A percentile compares a stretch with the other conserved stretches of the same genome.
These are phyloP conservation scores for Ophiostoma quercus DNA, from an alignment of 2,329 filamentous ascomycete species.

Conservation along the genomic window DNA sequence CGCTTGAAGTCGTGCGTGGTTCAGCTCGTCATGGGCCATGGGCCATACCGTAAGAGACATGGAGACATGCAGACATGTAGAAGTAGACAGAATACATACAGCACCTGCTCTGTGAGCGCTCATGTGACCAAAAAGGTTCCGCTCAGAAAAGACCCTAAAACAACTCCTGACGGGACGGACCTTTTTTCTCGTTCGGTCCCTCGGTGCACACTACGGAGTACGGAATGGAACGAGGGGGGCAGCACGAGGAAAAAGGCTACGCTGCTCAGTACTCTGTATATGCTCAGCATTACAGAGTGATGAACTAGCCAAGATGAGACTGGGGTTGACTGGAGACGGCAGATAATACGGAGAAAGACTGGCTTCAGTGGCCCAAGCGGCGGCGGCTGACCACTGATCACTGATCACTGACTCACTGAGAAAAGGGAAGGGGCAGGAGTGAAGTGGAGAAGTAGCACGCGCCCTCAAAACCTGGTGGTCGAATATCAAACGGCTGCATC, in stretches of 20 bases:
- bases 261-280: neutral
- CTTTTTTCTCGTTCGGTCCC: constrained; percentile 23
- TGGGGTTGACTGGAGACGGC: neutral
- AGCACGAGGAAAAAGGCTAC: constrained; percentile 10
- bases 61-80: neutral
- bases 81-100: neutral
- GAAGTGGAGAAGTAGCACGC: neutral
- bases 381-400: neutral
- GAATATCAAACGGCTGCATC: neutral
- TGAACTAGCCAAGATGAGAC: neutral
- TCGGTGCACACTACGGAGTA: constrained; percentile 21
- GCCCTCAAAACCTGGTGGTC: neutral
- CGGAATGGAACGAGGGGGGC: constrained; percentile 24
- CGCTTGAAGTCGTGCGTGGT: neutral
- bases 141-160: constrained; percentile 20
- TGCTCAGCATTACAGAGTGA: neutral
- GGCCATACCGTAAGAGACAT: neutral
- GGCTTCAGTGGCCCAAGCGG: neutral
- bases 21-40: constrained; percentile 13
- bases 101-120: constrained; percentile 6
- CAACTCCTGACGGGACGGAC: constrained; percentile 22
- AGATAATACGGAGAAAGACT: neutral
- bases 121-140: constrained; percentile 26
- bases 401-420: neutral
- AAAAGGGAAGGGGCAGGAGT: constrained; percentile 1